Conservation (phyloP, 169 alveolate genomes). For the Babesia bigemina region DNA sequence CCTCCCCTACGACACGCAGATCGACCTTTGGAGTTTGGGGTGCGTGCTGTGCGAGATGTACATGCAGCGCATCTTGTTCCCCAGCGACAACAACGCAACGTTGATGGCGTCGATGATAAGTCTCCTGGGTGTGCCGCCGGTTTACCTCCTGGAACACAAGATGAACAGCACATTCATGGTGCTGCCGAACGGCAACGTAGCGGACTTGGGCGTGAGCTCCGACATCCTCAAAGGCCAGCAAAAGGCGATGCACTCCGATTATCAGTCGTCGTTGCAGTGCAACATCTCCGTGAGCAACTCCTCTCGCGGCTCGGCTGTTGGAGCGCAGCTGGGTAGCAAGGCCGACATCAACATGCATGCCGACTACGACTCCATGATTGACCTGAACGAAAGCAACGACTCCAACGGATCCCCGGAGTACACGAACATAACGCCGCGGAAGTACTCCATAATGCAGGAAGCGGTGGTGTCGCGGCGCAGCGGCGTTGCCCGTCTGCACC, state of each 20-base stretch:
- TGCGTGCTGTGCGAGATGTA: slow-evolving; percentile 95
- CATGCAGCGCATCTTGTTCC: slow-evolving; percentile 87
- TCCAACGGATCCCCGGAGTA: background rate
- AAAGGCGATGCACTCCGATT: slow-evolving; percentile 12
- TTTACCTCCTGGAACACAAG: slow-evolving; percentile 74
- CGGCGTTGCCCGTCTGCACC: slow-evolving; percentile 2
- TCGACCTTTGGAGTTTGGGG: slow-evolving; percentile 98
- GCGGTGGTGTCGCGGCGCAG: background rate
- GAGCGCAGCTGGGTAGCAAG: slow-evolving; percentile 17
- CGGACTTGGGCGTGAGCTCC: slow-evolving; percentile 43
- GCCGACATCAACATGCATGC: slow-evolving; percentile 19
- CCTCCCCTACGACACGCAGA: slow-evolving; percentile 94
- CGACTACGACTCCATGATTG: slow-evolving; percentile 25
- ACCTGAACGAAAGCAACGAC: slow-evolving; percentile 3
- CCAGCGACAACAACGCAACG: slow-evolving; percentile 81
- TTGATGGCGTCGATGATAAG: slow-evolving; percentile 81
- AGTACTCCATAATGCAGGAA: slow-evolving; percentile 27
- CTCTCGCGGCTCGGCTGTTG: slow-evolving; percentile 41
- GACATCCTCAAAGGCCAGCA: slow-evolving; percentile 43
- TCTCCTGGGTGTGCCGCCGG: slow-evolving; percentile 80
- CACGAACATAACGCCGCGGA: slow-evolving; percentile 26
- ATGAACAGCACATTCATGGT: slow-evolving; percentile 68
- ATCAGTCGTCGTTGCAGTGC: slow-evolving; percentile 36
- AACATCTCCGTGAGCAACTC: slow-evolving; percentile 61
- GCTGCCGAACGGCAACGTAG: slow-evolving; percentile 65